These are phyloP conservation scores for Starmerella geochares DNA, from an alignment of 805 yeast species.

Conservation along the genomic window DNA sequence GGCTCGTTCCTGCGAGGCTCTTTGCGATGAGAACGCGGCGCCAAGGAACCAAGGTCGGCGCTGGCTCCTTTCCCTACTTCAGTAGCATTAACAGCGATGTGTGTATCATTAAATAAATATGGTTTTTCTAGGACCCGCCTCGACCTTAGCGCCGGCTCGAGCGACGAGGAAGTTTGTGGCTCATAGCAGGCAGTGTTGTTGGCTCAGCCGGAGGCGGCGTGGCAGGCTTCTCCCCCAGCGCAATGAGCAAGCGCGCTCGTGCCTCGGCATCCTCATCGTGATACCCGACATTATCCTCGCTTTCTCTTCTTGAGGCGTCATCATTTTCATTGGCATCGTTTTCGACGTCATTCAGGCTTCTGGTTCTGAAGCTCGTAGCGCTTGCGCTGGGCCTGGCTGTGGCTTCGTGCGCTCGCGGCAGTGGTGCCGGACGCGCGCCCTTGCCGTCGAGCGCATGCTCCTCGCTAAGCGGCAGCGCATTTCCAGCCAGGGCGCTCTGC, in stretches of 20 bases:
- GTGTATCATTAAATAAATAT: not conserved
- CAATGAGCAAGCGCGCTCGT: slow-evolving; percentile 15
- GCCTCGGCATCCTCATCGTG: slow-evolving; percentile 20
- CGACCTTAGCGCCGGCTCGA: not conserved
- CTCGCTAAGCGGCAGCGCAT: slow-evolving; percentile 9
- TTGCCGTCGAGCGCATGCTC: slow-evolving; percentile 14
- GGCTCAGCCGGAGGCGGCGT: slow-evolving; percentile 14
- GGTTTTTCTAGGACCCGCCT: not conserved
- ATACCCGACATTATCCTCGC: slow-evolving; percentile 20
- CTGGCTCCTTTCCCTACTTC: no score
- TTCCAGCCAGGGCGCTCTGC: slow-evolving; percentile 30
- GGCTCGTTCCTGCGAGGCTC: slow-evolving; percentile 21
- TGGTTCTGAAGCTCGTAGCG: not conserved
- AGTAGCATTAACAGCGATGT: no score
- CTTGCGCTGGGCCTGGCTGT: not conserved
- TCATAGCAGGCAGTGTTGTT: slow-evolving; percentile 2
- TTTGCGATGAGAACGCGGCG: no score
- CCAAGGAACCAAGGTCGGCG: no score
- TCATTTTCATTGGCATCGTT: slow-evolving; percentile 13
- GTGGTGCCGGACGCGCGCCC: slow-evolving; percentile 14
- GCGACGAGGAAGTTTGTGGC: not conserved
- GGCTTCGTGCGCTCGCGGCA: slow-evolving; percentile 2
- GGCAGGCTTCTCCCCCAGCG: slow-evolving; percentile 16
- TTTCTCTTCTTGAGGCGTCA: slow-evolving; percentile 17
- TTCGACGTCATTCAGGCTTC: not conserved